Evolutionary conservation across 192 early-diverging fungal genomes (phyloP), one percentile per base, ranked within the genome.

Genomic region (Diversispora eburnea): DNA sequence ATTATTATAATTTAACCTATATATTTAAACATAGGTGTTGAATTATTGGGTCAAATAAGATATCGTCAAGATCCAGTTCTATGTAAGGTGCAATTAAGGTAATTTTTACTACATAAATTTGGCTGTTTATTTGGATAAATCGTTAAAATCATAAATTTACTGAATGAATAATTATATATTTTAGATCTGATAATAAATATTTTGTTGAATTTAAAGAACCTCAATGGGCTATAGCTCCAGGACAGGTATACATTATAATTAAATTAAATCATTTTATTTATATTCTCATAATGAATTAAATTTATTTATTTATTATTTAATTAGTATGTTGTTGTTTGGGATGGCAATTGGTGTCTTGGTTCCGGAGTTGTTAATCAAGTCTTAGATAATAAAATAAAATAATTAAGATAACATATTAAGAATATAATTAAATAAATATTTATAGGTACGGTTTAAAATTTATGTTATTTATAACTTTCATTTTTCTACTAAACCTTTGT

Each of bases 331-430:
- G 83, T 78, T 20, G 72, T 82, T 17, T 84, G 83, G 83, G 62
- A 76, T 54, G 62, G 62, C 3, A 81, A 84, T 45, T 80, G 80
- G 83, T 84, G 83, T 49, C 64, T 84, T 39, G 83, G 83, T 2
- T 67, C 78, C 49, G 83, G 83, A 12, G 68, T 82, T 7, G 82
- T 84, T 57, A 78, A 84, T n/a, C n/a, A n/a, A n/a, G n/a, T n/a
- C n/a, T n/a, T n/a, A n/a, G n/a, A n/a, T n/a, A n/a, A n/a, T n/a
- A n/a, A n/a, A n/a, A n/a, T n/a, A n/a, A n/a, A n/a, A n/a, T n/a
- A n/a, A n/a, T n/a, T n/a, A n/a, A n/a, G n/a, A n/a, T n/a, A n/a
- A n/a, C n/a, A n/a, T n/a, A n/a, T n/a, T n/a, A n/a, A n/a, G n/a
- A n/a, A n/a, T n/a, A n/a, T n/a, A n/a, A n/a, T n/a, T n/a, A n/a